Evolutionary conservation across 1,284 basidiomycete species (phyloP).

Genomic region (Xerocomus minutiporus): DNA sequence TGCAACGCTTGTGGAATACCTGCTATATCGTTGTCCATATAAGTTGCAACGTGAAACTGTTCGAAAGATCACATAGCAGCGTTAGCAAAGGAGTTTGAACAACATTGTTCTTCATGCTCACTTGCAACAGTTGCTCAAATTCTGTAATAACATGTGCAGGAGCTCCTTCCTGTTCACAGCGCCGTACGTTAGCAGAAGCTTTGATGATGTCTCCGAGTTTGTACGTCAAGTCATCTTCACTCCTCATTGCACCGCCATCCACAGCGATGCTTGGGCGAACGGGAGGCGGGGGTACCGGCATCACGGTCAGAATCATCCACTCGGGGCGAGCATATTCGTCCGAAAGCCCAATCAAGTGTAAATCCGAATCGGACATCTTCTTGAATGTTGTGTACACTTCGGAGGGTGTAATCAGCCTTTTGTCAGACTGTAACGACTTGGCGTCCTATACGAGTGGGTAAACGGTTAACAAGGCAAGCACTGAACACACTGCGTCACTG

Average conservation of each 20-base stretch:
- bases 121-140: constrained; percentile 94
- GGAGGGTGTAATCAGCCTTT: constrained; percentile 80
- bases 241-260: constrained; percentile 93
- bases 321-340: constrained; percentile 96
- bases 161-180: constrained; percentile 95
- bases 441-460: constrained; percentile 52
- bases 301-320: constrained; percentile 99
- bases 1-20: constrained; percentile 97
- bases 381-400: constrained; percentile 91
- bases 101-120: constrained; percentile 28
- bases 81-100: constrained; percentile 9
- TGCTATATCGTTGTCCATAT: constrained; percentile 99
- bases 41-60: constrained; percentile 96
- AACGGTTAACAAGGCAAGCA: constrained; percentile 7
- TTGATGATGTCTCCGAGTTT: constrained; percentile 98
- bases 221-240: constrained; percentile 98
- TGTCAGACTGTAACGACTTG: constrained; percentile 86
- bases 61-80: neutral
- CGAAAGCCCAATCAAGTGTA: constrained; percentile 89
- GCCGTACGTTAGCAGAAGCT: constrained; percentile 86
- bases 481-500: neutral
- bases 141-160: constrained; percentile 95
- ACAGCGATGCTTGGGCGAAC: constrained; percentile 97
- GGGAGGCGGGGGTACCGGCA: constrained; percentile 96
- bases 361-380: constrained; percentile 89